Percentiles rank a stretch among this genome's conserved stretches.
phyloP scores from a whole-genome alignment of 108 stramenopile genomes.

The Epithemia pelagica region DNA sequence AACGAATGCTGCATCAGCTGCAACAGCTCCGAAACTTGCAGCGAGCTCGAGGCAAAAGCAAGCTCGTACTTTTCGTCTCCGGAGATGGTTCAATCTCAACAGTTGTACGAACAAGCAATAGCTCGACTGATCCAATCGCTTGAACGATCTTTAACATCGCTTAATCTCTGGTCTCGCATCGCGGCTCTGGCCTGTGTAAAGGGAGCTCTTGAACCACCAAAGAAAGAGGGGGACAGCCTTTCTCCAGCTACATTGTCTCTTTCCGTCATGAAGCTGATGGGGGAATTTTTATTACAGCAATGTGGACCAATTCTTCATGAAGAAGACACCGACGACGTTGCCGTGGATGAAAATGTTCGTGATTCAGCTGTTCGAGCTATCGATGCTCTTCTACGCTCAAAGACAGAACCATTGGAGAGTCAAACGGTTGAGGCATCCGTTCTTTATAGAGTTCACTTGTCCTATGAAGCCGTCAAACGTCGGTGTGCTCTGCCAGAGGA shows the following conservation, averaged over 20 bases:
- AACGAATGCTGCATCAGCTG: neutral
- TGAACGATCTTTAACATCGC: neutral
- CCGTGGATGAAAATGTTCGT: slow-evolving; percentile 44
- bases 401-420: neutral
- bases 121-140: slow-evolving; percentile 1
- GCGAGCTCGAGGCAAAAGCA: neutral
- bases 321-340: slow-evolving; percentile 24
- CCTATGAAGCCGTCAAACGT: slow-evolving; percentile 35
- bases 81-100: neutral
- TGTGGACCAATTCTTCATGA: slow-evolving; percentile 44
- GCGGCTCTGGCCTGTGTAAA: neutral
- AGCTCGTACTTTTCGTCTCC: neutral
- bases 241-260: neutral
- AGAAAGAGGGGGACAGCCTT: neutral
- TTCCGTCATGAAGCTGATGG: slow-evolving; percentile 20
- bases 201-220: slow-evolving; percentile 2
- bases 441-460: slow-evolving; percentile 33
- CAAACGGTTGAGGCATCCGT: slow-evolving; percentile 7
- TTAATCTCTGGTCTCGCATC: neutral
- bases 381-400: slow-evolving; percentile 16
- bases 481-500: slow-evolving; percentile 46
- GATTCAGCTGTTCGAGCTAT: slow-evolving; percentile 50
- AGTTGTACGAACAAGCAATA: neutral
- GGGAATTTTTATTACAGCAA: slow-evolving; percentile 43
- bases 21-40: neutral